A percentile compares a stretch with the other conserved stretches of the same genome.
These are phyloP conservation scores for Clarkia xantiana DNA, from an alignment of 345 rosid genomes.

Conservation along the genomic window DNA sequence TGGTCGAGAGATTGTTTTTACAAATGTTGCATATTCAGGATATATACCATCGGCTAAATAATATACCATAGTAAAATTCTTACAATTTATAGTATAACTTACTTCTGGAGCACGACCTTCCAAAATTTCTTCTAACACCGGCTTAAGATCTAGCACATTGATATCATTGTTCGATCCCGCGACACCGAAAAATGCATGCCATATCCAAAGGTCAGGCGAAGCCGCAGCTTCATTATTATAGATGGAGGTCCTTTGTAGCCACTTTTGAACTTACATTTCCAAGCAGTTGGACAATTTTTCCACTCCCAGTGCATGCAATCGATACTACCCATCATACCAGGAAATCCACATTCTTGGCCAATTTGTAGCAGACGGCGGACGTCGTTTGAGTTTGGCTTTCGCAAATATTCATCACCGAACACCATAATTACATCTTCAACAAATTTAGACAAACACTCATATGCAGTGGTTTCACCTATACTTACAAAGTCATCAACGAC, in stretches of 20 bases:
- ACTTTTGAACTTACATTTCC: not conserved
- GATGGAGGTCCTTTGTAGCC: not conserved
- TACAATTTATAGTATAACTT: too few species aligned
- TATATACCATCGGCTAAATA: too few species aligned
- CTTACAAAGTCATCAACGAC: not conserved
- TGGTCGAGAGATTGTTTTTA: too few species aligned
- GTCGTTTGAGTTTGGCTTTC: not conserved
- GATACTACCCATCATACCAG: too few species aligned
- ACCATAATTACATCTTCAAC: not conserved
- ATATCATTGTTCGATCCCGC: not conserved
- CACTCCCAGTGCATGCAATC: too few species aligned
- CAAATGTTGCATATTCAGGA: too few species aligned
- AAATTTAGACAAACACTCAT: not conserved
- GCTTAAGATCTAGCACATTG: not conserved
- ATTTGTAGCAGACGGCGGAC: not conserved
- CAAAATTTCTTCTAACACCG: not conserved
- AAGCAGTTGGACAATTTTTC: too few species aligned
- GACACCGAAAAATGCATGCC: too few species aligned
- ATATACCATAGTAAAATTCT: too few species aligned
- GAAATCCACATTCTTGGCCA: not conserved
- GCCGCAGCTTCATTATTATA: not conserved
- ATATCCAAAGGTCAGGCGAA: not conserved
- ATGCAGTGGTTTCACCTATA: not conserved
- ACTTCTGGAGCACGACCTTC: too few species aligned
- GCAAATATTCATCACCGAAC: not conserved